These are phyloP conservation scores for Akanthomyces lecanii DNA, from an alignment of 2,329 filamentous ascomycete genomes.

Conservation along the genomic window DNA sequence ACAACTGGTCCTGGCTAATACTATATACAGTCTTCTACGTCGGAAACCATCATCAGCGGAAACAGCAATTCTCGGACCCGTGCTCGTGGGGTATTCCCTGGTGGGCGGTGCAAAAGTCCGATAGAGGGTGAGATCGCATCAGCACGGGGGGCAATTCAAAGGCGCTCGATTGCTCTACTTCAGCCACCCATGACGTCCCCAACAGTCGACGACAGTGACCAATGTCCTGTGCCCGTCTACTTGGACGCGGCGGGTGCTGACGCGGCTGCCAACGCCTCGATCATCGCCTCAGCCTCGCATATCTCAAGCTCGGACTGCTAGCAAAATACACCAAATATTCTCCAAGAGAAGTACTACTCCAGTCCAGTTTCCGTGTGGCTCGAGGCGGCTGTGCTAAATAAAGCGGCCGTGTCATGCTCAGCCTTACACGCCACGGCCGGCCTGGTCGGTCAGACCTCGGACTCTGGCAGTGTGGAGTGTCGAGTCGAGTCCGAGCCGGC, in stretches of 20 bases:
- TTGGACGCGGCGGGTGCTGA: background rate
- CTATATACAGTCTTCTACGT: background rate
- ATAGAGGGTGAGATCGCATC: background rate
- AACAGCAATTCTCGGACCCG: background rate
- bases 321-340: background rate
- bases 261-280: background rate
- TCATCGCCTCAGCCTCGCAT: background rate
- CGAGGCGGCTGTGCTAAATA: background rate
- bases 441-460: background rate
- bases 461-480: background rate
- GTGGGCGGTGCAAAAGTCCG: constrained; percentile 2
- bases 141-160: no score
- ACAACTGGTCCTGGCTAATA: background rate
- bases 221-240: background rate
- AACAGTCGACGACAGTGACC: background rate
- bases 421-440: background rate
- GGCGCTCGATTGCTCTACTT: no score
- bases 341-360: background rate
- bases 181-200: no score
- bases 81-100: background rate
- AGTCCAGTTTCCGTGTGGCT: background rate
- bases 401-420: background rate
- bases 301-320: background rate
- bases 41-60: background rate
- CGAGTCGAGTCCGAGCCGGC: background rate